Evolutionary conservation across 2,329 filamentous ascomycete genomes (phyloP).

Genomic region (Fusarium hainanense): DNA sequence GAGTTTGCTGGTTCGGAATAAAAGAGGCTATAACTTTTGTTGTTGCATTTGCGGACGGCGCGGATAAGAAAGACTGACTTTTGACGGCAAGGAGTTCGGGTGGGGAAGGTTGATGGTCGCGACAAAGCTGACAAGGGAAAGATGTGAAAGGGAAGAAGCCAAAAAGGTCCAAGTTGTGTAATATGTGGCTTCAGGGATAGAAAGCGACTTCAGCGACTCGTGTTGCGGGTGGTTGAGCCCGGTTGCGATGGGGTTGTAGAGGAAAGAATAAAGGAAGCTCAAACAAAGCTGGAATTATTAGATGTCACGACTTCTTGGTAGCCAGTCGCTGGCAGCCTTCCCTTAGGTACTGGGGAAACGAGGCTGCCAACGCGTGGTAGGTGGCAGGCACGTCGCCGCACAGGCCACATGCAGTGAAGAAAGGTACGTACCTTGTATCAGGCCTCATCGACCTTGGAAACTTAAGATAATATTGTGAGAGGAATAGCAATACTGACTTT

Average conservation of each 20-base stretch:
- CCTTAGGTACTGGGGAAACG: slow-evolving; percentile 40
- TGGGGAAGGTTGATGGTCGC: slow-evolving; percentile 32
- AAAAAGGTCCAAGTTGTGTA: slow-evolving; percentile 4
- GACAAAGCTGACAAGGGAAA: slow-evolving; percentile 39
- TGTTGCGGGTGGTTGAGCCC: slow-evolving; percentile 22
- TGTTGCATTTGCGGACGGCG: slow-evolving; percentile 35
- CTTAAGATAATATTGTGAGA: neutral
- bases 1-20: slow-evolving; percentile 28
- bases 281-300: slow-evolving; percentile 22
- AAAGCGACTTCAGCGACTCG: slow-evolving; percentile 19
- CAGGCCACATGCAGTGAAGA: slow-evolving; percentile 21
- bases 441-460: neutral
- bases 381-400: slow-evolving; percentile 31
- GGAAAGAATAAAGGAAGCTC: slow-evolving; percentile 38
- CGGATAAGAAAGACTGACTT: slow-evolving; percentile 43
- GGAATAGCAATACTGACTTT: neutral
- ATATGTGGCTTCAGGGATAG: slow-evolving; percentile 4
- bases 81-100: slow-evolving; percentile 43
- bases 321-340: slow-evolving; percentile 32
- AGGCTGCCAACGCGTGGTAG: slow-evolving; percentile 34
- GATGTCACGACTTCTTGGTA: slow-evolving; percentile 43
- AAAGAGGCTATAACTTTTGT: slow-evolving; percentile 15
- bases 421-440: slow-evolving; percentile 18
- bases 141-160: slow-evolving; percentile 36
- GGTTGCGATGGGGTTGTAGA: slow-evolving; percentile 42